These are phyloP conservation scores for Magnolia sinica DNA, from an alignment of 164 flowering plant species.

Conservation along the genomic window DNA sequence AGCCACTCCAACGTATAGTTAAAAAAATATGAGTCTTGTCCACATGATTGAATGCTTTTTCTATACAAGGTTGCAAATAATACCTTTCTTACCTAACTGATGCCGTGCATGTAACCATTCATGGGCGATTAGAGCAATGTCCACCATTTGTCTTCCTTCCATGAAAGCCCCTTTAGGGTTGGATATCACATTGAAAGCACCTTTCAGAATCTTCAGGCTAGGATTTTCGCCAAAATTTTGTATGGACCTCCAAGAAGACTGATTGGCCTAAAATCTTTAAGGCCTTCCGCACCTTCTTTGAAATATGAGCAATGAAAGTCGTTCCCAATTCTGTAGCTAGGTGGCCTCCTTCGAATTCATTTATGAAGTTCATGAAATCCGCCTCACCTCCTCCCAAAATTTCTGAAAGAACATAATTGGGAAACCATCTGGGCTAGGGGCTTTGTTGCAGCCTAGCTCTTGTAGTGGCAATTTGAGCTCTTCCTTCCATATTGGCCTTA, in stretches of 20 bases:
- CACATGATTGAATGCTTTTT: neutral
- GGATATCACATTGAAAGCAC: neutral
- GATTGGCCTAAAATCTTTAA: neutral
- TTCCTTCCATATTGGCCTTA: too few species aligned
- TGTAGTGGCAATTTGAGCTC: too few species aligned
- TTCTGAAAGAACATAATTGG: too few species aligned
- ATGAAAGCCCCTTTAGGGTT: neutral
- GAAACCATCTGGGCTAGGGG: too few species aligned
- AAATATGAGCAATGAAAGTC: neutral
- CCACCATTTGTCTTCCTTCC: neutral
- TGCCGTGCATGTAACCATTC: neutral
- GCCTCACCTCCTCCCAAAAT: neutral
- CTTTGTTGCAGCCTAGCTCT: too few species aligned
- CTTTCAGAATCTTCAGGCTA: neutral
- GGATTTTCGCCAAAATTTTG: neutral
- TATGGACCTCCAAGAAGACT: neutral
- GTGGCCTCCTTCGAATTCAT: neutral
- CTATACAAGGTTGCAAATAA: neutral
- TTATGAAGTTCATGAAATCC: neutral
- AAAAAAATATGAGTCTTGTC: neutral
- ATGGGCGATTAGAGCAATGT: neutral
- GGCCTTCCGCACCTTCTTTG: neutral
- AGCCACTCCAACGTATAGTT: neutral
- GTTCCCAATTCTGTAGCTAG: neutral
- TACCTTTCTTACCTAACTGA: too few species aligned